Percentiles rank a stretch among this genome's conserved stretches.
These are phyloP conservation scores for Emiliania huxleyi DNA, from an alignment of 78 protist genomes.

Conservation along the genomic window DNA sequence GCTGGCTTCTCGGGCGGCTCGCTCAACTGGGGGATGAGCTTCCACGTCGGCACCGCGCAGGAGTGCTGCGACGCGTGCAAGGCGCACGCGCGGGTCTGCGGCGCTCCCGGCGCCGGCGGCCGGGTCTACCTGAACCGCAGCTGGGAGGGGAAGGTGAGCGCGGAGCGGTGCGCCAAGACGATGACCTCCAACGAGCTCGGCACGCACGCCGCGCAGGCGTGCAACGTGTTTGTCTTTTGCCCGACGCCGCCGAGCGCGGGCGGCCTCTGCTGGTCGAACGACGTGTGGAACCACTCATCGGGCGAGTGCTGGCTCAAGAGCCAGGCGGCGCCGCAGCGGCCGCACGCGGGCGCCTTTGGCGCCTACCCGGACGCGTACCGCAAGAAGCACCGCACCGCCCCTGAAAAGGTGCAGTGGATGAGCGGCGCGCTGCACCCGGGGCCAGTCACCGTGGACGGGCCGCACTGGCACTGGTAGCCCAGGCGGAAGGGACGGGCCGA, in stretches of 20 bases:
- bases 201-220: neutral
- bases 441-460: neutral
- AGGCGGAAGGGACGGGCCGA: too few species aligned
- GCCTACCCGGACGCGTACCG: neutral
- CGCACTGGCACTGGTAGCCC: neutral
- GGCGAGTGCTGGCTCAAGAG: constrained; percentile 20
- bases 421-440: neutral
- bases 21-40: neutral
- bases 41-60: neutral
- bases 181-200: neutral
- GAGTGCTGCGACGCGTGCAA: constrained; percentile 25
- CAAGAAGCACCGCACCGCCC: constrained; percentile 4
- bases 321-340: neutral
- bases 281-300: neutral
- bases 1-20: neutral
- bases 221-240: neutral
- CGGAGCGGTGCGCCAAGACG: neutral
- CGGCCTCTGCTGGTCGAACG: constrained; percentile 10
- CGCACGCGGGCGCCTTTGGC: neutral
- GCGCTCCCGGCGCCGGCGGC: neutral
- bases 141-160: neutral
- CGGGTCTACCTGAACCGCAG: neutral
- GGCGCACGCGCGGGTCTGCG: neutral
- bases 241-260: neutral
- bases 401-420: neutral